Evolutionary conservation across 371 early-diverging fungal species (phyloP).

Genomic region (Lichtheimia ornata): DNA sequence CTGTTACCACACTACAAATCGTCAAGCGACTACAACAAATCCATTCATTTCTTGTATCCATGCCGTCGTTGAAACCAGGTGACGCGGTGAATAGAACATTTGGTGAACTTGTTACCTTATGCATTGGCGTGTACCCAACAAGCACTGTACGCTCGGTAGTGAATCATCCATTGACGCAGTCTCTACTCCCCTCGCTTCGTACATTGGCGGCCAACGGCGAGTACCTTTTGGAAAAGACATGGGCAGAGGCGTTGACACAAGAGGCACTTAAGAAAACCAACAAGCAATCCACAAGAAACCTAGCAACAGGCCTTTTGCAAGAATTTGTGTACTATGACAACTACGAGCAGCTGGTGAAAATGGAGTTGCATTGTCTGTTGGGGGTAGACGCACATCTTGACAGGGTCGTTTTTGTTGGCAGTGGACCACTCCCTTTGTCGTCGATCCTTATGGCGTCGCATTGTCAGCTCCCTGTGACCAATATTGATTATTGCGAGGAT

Average conservation of each 20-base stretch:
- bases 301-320: neutral
- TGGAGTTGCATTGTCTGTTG: constrained; percentile 36
- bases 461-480: constrained; percentile 4
- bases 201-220: constrained; percentile 30
- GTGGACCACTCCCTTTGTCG: constrained; percentile 47
- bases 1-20: no score
- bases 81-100: constrained; percentile 30
- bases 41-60: constrained; percentile 4
- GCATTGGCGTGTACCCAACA: constrained; percentile 18
- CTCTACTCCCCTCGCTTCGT: constrained; percentile 18
- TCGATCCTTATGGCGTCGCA: constrained; percentile 34
- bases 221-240: constrained; percentile 28
- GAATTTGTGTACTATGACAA: constrained; percentile 42
- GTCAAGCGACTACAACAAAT: no score
- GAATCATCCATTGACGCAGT: constrained; percentile 9
- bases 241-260: constrained; percentile 19
- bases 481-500: constrained; percentile 25
- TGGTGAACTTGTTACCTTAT: constrained; percentile 27
- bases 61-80: constrained; percentile 18
- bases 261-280: neutral
- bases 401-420: constrained; percentile 38
- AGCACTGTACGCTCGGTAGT: constrained; percentile 12
- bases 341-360: constrained; percentile 33
- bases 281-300: no score
- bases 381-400: constrained; percentile 25